Conservation (phyloP, 2,329 filamentous ascomycete genomes). For the Scedosporium minutisporum region DNA sequence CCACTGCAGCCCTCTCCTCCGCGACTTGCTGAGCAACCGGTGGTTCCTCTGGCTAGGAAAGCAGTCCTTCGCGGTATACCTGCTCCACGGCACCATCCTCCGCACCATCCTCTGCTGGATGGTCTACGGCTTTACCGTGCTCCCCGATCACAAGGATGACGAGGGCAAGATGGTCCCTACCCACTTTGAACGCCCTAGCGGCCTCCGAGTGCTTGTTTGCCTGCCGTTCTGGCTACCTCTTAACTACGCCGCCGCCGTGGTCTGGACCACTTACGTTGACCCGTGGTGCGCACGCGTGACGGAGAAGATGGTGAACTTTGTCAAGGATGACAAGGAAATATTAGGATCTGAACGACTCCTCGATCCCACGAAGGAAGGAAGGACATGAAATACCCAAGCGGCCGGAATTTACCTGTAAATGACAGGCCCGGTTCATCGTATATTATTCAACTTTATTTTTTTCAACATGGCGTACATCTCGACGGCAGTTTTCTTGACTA, state of each 20-base stretch:
- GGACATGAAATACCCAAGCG: not conserved
- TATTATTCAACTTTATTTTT: not conserved
- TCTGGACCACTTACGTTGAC: constrained; percentile 46
- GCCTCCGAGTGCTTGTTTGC: constrained; percentile 25
- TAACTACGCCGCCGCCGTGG: constrained; percentile 33
- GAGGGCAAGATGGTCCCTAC: constrained; percentile 25
- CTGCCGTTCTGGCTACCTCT: constrained; percentile 36
- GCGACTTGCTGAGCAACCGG: constrained; percentile 42
- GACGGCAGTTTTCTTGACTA: not conserved
- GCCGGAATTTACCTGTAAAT: no score
- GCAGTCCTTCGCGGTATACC: constrained; percentile 55
- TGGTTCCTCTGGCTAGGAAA: constrained; percentile 53
- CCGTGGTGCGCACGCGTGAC: constrained; percentile 37
- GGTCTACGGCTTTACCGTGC: constrained; percentile 36
- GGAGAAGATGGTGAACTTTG: constrained; percentile 19
- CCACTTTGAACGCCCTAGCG: constrained; percentile 26
- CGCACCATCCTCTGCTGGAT: constrained; percentile 51
- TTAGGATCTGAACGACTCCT: no score
- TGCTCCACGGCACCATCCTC: constrained; percentile 52
- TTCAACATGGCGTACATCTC: not conserved
- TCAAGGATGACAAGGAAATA: constrained; percentile 4
- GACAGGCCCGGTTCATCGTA: no score
- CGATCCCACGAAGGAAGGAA: not conserved
- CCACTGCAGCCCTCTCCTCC: constrained; percentile 40
- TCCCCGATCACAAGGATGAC: constrained; percentile 24